A percentile compares a stretch with the other conserved stretches of the same genome.
Evolutionary conservation across 495 filamentous ascomycete species (phyloP).

Genomic region (Xylaria sp.): DNA sequence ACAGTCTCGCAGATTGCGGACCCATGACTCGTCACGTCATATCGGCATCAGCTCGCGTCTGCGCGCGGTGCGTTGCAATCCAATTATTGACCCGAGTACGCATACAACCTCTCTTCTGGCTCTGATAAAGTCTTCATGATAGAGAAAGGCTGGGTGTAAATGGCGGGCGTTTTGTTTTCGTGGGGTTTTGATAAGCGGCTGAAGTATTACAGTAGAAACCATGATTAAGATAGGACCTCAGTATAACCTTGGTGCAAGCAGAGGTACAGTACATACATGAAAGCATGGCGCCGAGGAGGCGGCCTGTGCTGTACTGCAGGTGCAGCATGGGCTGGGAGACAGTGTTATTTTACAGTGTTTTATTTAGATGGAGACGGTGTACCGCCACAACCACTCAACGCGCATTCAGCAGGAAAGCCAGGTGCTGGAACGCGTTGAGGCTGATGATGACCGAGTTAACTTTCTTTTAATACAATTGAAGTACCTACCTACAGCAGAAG

Average conservation of each 20-base stretch:
- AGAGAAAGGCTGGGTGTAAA: neutral
- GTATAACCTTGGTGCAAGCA: neutral
- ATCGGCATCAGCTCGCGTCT: conserved; percentile 7
- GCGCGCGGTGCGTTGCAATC: neutral
- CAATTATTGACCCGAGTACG: neutral
- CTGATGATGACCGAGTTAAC: neutral
- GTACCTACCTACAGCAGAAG: neutral
- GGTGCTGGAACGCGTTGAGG: conserved; percentile 9
- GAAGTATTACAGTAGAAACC: neutral
- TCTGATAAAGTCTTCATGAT: neutral
- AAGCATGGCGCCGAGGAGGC: neutral
- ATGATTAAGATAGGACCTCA: neutral
- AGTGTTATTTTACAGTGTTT: neutral
- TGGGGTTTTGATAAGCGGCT: neutral
- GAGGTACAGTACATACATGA: neutral
- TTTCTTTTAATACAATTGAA: neutral
- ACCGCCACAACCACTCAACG: conserved; percentile 19
- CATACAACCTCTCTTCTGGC: neutral
- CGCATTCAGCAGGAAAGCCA: neutral
- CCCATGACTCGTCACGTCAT: conserved; percentile 18
- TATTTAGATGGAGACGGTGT: neutral
- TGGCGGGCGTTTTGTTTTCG: neutral
- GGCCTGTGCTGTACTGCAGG: neutral
- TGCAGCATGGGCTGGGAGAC: neutral
- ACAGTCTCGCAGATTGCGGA: neutral